Percentiles rank a stretch among this genome's conserved stretches.
Conservation (phyloP, 2,329 filamentous ascomycete species). For the Diatrype stigma region DNA sequence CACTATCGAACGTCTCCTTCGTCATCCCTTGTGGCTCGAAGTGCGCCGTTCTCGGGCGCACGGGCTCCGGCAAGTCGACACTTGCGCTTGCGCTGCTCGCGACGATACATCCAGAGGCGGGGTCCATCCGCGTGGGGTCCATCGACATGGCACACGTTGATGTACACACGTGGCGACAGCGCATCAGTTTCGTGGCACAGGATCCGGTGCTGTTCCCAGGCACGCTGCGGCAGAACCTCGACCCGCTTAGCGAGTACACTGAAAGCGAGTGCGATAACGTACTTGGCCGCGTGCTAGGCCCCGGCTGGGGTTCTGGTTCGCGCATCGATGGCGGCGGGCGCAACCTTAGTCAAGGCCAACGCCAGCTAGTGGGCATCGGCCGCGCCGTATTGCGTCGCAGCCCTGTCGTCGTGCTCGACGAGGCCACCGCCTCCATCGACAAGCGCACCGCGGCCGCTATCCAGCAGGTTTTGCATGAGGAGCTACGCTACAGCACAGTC, state of each 20-base stretch:
- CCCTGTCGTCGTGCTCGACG: conserved; percentile 59
- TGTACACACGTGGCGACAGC: conserved; percentile 51
- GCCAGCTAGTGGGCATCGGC: conserved; percentile 58
- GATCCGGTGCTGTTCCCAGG: conserved; percentile 60
- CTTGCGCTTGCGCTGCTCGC: conserved; percentile 56
- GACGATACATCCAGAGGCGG: conserved; percentile 47
- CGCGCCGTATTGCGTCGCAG: conserved; percentile 57
- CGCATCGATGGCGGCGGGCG: conserved; percentile 55
- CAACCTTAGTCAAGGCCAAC: conserved; percentile 59
- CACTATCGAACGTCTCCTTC: conserved; percentile 65
- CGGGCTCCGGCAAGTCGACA: conserved; percentile 84
- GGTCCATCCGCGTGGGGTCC: conserved; percentile 50
- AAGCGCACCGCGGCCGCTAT: conserved; percentile 54
- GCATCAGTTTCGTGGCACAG: conserved; percentile 60
- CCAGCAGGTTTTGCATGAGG: conserved; percentile 52
- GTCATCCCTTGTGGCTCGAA: conserved; percentile 63
- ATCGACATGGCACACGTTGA: conserved; percentile 50
- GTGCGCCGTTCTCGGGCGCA: conserved; percentile 72
- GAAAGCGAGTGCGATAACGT: conserved; percentile 46
- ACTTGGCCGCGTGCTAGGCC: conserved; percentile 56
- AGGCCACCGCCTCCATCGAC: conserved; percentile 62
- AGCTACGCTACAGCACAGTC: conserved; percentile 53
- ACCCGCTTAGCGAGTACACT: conserved; percentile 58
- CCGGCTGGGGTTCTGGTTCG: conserved; percentile 43
- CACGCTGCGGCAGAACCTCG: conserved; percentile 60